Percentiles rank a stretch among this genome's conserved stretches.
Conservation (phyloP, 345 rosid species). For the Leavenworthia alabamica region DNA sequence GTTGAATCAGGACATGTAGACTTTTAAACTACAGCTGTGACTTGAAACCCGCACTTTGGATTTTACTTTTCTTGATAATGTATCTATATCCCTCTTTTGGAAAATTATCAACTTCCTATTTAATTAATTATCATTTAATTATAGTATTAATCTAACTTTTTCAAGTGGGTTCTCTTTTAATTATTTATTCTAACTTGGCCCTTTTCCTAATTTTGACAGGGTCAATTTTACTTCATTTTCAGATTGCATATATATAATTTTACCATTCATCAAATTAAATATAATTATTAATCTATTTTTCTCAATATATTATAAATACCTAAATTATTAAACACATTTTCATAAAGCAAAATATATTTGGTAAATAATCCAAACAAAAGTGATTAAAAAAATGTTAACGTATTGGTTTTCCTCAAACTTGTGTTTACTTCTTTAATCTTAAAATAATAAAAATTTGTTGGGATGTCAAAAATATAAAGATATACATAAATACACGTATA, state of each 20-base stretch:
- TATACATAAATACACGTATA: not conserved
- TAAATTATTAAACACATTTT: not conserved
- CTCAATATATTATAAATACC: not conserved
- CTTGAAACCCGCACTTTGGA: constrained; percentile 20
- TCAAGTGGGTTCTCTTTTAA: not conserved
- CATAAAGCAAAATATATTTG: not conserved
- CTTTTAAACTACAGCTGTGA: constrained; percentile 17
- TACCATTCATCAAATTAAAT: not conserved
- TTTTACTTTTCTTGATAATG: constrained; percentile 6
- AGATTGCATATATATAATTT: not conserved
- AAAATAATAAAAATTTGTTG: not conserved
- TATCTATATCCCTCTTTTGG: not conserved
- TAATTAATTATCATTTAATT: not conserved
- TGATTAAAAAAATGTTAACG: not conserved
- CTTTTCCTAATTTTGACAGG: not conserved
- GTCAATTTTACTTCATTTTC: not conserved
- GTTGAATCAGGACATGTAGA: constrained; percentile 22
- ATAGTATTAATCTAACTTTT: not conserved
- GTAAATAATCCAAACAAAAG: not conserved
- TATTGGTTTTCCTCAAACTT: not conserved
- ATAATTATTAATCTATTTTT: not conserved
- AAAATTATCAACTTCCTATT: not conserved
- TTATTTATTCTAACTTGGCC: constrained; percentile 3
- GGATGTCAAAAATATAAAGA: not conserved
- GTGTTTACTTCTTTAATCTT: not conserved